Percentiles rank a stretch among this genome's conserved stretches.
Conservation (phyloP, 179 eudicot genomes). For the Actinidia chinensis region DNA sequence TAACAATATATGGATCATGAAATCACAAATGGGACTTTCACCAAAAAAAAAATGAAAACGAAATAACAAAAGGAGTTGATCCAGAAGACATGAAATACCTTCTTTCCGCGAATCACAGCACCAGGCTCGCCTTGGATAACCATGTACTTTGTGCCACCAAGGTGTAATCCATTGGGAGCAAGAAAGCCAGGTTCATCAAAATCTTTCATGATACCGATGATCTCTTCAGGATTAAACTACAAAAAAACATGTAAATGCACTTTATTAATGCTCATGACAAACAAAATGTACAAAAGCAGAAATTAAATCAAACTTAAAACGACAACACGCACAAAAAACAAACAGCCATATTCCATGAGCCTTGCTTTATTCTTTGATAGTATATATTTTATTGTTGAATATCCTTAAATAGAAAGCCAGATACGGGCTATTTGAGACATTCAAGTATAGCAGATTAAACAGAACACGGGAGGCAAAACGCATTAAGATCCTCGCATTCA, state of each 20-base stretch:
- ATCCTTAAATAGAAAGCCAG: background rate
- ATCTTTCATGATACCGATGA: conserved; percentile 34
- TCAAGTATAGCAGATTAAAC: background rate
- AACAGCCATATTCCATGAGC: background rate
- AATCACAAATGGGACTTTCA: background rate
- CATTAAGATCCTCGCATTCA: background rate
- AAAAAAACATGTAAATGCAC: background rate
- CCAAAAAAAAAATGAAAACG: background rate
- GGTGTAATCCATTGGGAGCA: conserved; percentile 34
- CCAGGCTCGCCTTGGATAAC: conserved; percentile 33
- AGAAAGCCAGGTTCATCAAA: conserved; percentile 39
- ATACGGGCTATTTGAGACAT: background rate
- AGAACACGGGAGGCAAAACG: background rate
- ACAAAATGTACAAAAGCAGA: no score
- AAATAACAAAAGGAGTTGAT: background rate
- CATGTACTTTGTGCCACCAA: conserved; percentile 33
- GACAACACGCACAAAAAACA: background rate
- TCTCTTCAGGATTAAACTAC: conserved; percentile 34
- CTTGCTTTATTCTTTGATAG: background rate
- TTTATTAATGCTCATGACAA: background rate
- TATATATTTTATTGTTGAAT: no score
- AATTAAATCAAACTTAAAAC: background rate
- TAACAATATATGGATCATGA: background rate
- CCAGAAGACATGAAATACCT: conserved; percentile 20
- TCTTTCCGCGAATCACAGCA: conserved; percentile 40